Base-by-base conservation (phyloP, 768 basidiomycete species). In the Pulveroboletus sp. region DNA sequence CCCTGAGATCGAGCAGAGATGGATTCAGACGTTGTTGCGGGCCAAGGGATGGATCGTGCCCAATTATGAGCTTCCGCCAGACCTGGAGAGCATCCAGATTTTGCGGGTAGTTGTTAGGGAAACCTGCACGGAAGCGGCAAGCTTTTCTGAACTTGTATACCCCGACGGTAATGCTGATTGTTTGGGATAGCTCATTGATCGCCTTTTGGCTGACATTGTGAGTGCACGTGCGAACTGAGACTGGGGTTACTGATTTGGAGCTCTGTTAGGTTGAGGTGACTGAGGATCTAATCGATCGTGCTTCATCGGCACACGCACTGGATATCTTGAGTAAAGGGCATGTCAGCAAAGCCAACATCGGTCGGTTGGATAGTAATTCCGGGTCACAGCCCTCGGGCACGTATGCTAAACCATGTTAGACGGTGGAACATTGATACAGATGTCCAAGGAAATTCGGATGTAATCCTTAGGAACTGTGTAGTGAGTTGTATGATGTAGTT, bases 141-240 rank as follows among this genome's bases (percentile, higher is more conserved):
- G 66, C 71, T 47, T 66, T 36, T 8, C 10, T 61, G 11, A 62
- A 17, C 58, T 50, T 36, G 46, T 49, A 31, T 42, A 39, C 11
- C 47, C 66, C 56, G 41, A 58, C 64, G 15, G 61, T 64, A 32
- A 50, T 64, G 57, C 24, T 71, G 60, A 56, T 58, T 59, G 9
- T 26, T 28, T 24, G 37, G 10, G 43, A 69, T 36, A 84, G 78
- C 72, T 86, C 45, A 55, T 84, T 39, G 82, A 85, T 54, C 76
- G 80, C 47, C 75, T 93, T 21, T 68, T 92, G 18, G 68, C 68
- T 3, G 89, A 93, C 52, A 71, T 92, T 40, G 83, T 87, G 58
- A 67, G 83, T 70, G n/a, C 9, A 18, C 45, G 11, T 6, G 21
- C 8, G 24, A 39, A 24, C 7, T 40, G 46, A 41, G 40, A 12